Evolutionary conservation across 345 rosid genomes (phyloP), one percentile per base, ranked within the genome.

Genomic region (Nasturtium officinale): DNA sequence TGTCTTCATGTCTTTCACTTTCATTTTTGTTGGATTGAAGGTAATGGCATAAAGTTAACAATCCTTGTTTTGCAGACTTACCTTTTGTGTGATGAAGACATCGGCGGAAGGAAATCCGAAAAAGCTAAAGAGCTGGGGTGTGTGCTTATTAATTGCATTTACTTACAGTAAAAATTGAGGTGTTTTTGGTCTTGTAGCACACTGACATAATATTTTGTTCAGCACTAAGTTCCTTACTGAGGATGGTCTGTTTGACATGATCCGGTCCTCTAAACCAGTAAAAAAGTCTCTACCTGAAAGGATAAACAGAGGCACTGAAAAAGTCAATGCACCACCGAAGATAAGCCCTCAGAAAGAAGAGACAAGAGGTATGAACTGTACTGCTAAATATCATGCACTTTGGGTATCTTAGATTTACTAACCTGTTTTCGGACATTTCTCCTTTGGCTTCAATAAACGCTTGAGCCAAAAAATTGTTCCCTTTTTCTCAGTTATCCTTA

Each of bases 81-180:
- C 85, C 96, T 95, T 71, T 82, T 95, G 77, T 95, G 99, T 57
- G 97, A 95, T 78, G 99, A 95, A 74, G 96, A 95, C 78, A 85
- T 95, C n/a, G 96, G 80, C 61, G 99, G 99, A 66, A 83, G 73
- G 52, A 95, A 95, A 81, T 95, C 99, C 8, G 50, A 77, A 57
- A 95, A 85, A 84, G 97, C 99, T 51, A 95, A 87, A 82, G 99
- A 91, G 80, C 89, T 95, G 43, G 92, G 99, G 99, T 95, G 63
- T 66, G 85, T 77, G 67, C 51, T 68, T 63, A 58, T 47, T 13
- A 45, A 74, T 72, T 71, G 54, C 78, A 54, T 64, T 20, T 32
- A 20, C 1, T 47, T 21, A 57, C 59, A 25, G 40, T 79, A 65
- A 74, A 35, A 3, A 43, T 48, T 71, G 43, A 28, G 48, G 52